These are phyloP conservation scores for Daldinia grandis DNA, from an alignment of 495 filamentous ascomycete genomes.

Conservation along the genomic window DNA sequence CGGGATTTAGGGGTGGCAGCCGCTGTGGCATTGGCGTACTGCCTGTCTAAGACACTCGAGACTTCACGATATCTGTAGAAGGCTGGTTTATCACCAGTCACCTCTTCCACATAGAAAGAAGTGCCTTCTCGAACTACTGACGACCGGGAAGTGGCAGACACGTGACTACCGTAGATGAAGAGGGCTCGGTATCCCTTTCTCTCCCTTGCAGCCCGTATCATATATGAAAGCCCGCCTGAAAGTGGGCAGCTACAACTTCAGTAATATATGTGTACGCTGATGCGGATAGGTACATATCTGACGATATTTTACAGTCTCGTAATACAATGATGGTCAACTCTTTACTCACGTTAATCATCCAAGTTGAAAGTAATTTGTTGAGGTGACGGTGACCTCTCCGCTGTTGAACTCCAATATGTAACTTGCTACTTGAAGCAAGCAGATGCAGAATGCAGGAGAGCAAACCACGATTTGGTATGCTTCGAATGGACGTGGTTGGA, in stretches of 20 bases:
- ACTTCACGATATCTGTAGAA: conserved; percentile 25
- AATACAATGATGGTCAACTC: background rate
- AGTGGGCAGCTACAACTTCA: background rate
- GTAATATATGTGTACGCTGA: background rate
- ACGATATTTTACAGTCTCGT: conserved; percentile 1
- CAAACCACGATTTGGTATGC: background rate
- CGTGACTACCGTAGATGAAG: background rate
- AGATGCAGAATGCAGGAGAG: background rate
- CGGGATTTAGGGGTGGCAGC: conserved; percentile 39
- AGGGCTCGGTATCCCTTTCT: background rate
- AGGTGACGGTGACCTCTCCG: background rate
- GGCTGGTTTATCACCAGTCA: background rate
- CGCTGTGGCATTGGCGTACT: conserved; percentile 22
- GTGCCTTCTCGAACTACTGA: background rate
- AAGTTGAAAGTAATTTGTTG: background rate
- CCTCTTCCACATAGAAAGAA: conserved; percentile 20
- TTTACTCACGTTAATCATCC: background rate
- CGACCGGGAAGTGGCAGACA: too few species aligned
- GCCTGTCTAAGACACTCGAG: conserved; percentile 30
- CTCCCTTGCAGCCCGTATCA: background rate
- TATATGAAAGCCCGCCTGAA: background rate
- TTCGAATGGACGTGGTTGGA: background rate
- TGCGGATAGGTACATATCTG: conserved; percentile 27
- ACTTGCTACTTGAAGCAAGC: background rate
- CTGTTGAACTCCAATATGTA: background rate